A percentile compares a stretch with the other conserved stretches of the same genome.
Evolutionary conservation across 1,284 basidiomycete genomes (phyloP).

Genomic region (Salmacisia buchloeana): DNA sequence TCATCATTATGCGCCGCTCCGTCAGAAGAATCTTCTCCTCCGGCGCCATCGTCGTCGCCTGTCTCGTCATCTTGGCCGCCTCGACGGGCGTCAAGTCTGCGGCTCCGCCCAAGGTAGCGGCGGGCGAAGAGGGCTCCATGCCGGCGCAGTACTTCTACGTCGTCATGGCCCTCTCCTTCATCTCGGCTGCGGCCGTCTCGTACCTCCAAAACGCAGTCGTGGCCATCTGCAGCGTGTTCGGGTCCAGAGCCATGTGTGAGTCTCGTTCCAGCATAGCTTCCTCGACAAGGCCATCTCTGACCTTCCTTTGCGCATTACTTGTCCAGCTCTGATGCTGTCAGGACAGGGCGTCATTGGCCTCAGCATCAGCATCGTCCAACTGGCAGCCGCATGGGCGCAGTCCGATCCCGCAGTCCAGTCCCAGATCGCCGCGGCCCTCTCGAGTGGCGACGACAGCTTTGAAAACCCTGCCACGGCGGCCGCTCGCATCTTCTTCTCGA

Average conservation of each 20-base stretch:
- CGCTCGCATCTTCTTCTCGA: constrained; percentile 10
- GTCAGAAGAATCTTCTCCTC: constrained; percentile 9
- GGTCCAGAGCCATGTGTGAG: constrained; percentile 33
- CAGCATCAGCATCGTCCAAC: constrained; percentile 32
- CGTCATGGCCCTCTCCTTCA: constrained; percentile 16
- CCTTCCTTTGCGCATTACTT: background rate
- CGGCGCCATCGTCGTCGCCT: background rate
- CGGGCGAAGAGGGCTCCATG: background rate
- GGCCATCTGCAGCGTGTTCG: constrained; percentile 36
- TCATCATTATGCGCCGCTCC: background rate
- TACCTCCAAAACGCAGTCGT: constrained; percentile 45
- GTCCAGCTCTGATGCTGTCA: constrained; percentile 27
- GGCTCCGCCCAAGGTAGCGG: background rate
- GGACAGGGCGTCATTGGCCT: constrained; percentile 40
- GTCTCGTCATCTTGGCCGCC: background rate
- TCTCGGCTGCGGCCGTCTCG: constrained; percentile 32
- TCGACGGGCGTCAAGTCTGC: background rate
- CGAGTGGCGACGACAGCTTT: background rate
- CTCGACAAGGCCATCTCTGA: too few species aligned
- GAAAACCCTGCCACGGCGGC: background rate
- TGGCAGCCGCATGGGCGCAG: constrained; percentile 21
- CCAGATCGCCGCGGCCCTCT: background rate
- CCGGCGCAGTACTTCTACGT: constrained; percentile 24
- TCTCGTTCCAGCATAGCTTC: too few species aligned
- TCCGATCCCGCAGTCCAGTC: constrained; percentile 1